Percentiles rank a stretch among this genome's conserved stretches.
Conservation (phyloP, 2,329 filamentous ascomycete genomes). For the Monosporascus sp. region DNA sequence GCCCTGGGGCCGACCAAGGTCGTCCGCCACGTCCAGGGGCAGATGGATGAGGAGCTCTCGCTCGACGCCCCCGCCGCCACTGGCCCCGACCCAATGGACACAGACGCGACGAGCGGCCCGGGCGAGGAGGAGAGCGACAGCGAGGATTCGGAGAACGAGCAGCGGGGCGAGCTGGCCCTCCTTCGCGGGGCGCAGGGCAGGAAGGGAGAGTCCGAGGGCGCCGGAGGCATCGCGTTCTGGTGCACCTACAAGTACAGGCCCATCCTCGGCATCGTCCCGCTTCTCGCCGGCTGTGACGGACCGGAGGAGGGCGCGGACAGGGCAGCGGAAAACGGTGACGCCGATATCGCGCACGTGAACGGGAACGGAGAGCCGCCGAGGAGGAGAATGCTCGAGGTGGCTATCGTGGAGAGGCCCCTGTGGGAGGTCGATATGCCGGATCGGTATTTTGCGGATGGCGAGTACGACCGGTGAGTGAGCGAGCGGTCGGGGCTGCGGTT, state of each 20-base stretch:
- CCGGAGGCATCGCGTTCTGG: conserved; percentile 50
- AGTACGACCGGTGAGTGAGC: conserved; percentile 39
- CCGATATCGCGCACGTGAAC: conserved; percentile 22
- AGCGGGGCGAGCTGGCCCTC: conserved; percentile 25
- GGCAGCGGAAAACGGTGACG: conserved; percentile 15
- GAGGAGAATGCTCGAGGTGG: conserved; percentile 62
- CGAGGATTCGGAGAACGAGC: conserved; percentile 30
- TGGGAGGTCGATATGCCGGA: conserved; percentile 78
- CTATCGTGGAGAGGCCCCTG: conserved; percentile 78
- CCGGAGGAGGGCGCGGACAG: no score
- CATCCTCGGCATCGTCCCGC: conserved; percentile 68
- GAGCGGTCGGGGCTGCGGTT: no score
- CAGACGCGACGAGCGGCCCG: conserved; percentile 22
- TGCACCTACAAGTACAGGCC: conserved; percentile 89
- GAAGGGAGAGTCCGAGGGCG: conserved; percentile 14
- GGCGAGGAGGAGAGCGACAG: conserved; percentile 24
- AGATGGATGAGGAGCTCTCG: conserved; percentile 19
- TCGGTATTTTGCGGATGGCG: conserved; percentile 58
- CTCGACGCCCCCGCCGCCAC: conserved; percentile 18
- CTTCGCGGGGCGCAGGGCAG: conserved; percentile 24
- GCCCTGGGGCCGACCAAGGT: conserved; percentile 26
- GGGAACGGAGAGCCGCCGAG: conserved; percentile 5
- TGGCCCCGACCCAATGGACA: conserved; percentile 22
- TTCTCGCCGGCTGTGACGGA: conserved; percentile 12
- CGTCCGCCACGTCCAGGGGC: conserved; percentile 14